Conservation (phyloP, 495 filamentous ascomycete genomes). For the Cudoniella acicularis region DNA sequence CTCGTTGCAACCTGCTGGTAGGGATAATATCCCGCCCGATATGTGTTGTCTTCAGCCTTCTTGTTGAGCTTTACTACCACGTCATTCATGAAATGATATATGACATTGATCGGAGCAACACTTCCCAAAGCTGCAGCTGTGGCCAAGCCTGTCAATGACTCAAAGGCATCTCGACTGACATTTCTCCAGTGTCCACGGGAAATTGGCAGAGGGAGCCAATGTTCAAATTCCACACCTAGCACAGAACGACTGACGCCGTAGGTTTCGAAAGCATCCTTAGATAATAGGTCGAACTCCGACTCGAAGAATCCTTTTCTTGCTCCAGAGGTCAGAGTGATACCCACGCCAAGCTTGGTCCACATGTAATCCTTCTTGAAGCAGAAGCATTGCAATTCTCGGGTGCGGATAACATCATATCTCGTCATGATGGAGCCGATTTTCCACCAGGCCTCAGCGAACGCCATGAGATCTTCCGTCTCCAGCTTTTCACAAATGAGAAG, state of each 20-base stretch:
- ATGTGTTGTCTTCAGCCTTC: constrained; percentile 16
- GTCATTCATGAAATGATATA: constrained; percentile 50
- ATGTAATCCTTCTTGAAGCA: constrained; percentile 41
- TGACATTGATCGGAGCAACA: constrained; percentile 25
- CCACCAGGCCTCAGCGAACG: constrained; percentile 35
- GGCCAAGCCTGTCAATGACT: constrained; percentile 20
- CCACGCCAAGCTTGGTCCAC: constrained; percentile 40
- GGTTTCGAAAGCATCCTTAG: constrained; percentile 32
- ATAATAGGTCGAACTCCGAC: constrained; percentile 50
- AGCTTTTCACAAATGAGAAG: constrained; percentile 35
- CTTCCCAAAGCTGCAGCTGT: constrained; percentile 12
- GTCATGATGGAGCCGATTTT: constrained; percentile 32
- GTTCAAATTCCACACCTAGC: constrained; percentile 34
- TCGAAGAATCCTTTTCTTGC: constrained; percentile 13
- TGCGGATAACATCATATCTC: constrained; percentile 39
- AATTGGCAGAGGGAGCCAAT: constrained; percentile 48
- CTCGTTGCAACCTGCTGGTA: constrained; percentile 22
- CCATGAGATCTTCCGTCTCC: constrained; percentile 35
- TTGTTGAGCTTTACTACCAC: constrained; percentile 46
- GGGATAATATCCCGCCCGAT: not conserved
- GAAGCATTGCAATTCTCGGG: constrained; percentile 48
- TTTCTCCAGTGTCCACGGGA: constrained; percentile 41
- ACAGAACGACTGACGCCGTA: constrained; percentile 34
- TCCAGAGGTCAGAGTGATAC: constrained; percentile 29
- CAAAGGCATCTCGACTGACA: constrained; percentile 26